phyloP scores from a whole-genome alignment of 495 filamentous ascomycete genomes.

The Astrothelium macrocarpum region DNA sequence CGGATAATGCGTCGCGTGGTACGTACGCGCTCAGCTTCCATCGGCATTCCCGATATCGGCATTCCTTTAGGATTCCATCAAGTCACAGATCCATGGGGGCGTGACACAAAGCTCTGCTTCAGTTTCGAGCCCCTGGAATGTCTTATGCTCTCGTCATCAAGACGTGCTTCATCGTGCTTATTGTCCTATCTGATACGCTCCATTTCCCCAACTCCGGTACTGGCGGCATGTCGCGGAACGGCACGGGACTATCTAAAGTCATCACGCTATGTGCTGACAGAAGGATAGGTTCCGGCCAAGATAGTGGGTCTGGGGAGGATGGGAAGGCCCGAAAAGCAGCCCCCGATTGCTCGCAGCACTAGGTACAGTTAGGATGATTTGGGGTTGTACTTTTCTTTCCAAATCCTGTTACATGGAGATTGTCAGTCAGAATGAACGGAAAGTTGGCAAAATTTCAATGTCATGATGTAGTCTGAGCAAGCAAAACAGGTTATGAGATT shows the following conservation, averaged over 20 bases:
- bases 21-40: neutral
- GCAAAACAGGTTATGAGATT: neutral
- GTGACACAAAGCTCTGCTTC: neutral
- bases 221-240: neutral
- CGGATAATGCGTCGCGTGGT: too few species aligned
- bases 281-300: neutral
- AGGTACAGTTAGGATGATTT: slow-evolving; percentile 28
- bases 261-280: neutral
- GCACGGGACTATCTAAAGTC: neutral
- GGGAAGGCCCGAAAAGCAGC: neutral
- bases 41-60: slow-evolving; percentile 4
- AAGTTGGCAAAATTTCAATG: neutral
- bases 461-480: neutral
- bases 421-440: neutral
- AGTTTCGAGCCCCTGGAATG: neutral
- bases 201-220: neutral
- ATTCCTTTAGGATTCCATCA: neutral
- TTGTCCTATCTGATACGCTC: neutral
- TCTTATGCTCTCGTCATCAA: neutral
- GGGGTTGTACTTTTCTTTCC: slow-evolving; percentile 91
- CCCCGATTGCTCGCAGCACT: neutral
- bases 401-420: slow-evolving; percentile 56
- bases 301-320: neutral
- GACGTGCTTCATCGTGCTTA: neutral
- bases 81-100: neutral